Conservation (phyloP, 2,329 filamentous ascomycete species). For the Penicillium sp. region DNA sequence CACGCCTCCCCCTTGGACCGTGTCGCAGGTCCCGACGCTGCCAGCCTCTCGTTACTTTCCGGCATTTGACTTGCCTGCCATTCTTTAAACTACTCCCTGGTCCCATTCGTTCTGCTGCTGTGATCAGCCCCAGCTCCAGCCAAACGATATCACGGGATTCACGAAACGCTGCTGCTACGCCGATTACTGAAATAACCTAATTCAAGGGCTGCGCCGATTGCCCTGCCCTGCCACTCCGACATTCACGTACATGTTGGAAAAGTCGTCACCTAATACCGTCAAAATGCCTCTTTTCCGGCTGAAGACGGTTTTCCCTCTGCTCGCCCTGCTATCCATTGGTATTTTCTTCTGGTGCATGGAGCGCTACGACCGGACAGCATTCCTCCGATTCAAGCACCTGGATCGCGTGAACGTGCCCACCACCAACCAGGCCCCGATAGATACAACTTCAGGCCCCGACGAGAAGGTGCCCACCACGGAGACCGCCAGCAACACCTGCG, state of each 20-base stretch:
- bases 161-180: constrained; percentile 3
- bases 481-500: constrained; percentile 28
- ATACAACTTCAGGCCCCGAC: constrained; percentile 2
- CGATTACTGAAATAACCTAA: background rate
- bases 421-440: constrained; percentile 15
- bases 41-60: constrained; percentile 34
- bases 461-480: constrained; percentile 20
- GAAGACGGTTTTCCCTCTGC: constrained; percentile 38
- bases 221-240: background rate
- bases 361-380: constrained; percentile 36
- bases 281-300: constrained; percentile 40
- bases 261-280: constrained; percentile 25
- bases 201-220: background rate
- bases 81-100: constrained; percentile 15
- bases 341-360: constrained; percentile 42
- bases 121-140: constrained; percentile 6
- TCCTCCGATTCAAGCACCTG: constrained; percentile 36
- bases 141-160: constrained; percentile 7
- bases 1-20: constrained; percentile 16
- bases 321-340: constrained; percentile 37
- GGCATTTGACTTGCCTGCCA: constrained; percentile 24
- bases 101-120: constrained; percentile 11
- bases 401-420: constrained; percentile 24
- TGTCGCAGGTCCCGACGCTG: constrained; percentile 34
- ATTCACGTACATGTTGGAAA: constrained; percentile 31